Evolutionary conservation across 2,329 filamentous ascomycete species (phyloP), one percentile per base, ranked within the genome.

Genomic region (Clonostachys solani): DNA sequence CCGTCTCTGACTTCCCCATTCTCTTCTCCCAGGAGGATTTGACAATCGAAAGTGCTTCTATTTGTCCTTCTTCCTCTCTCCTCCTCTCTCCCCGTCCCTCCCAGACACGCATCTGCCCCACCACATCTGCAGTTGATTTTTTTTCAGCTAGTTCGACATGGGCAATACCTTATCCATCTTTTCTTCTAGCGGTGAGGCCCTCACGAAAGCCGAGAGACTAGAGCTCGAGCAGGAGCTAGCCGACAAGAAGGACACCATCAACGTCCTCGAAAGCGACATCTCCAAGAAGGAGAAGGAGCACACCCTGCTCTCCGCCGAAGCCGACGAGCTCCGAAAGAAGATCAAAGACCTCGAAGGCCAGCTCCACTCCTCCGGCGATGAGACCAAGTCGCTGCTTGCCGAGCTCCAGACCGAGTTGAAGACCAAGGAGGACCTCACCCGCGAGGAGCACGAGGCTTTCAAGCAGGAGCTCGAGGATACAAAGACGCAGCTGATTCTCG

Each of bases 261-360:
- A 33, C 16, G 43, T 44, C 16, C 43, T 44, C 34, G 43, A 44
- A 23, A 35, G 43, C 43, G 63, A 67, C 44, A 59, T 67, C 40
- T 54, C 57, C 49, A 64, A 64, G 60, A 67, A 67, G 57, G 64
- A 67, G 56, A 66, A 65, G 58, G 62, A 67, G 50, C 58, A 60
- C 56, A 62, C 51, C 36, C 50, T 54, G 43, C 47, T 61, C 43
- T 58, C 61, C 45, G 57, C 66, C 23, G 67, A 72, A 52, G 64
- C 60, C 38, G 65, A 69, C 7, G 56, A 61, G 17, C 54, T 72
- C 42, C 65, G 64, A 36, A 58, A 66, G 51, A 70, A 66, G 62
- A 61, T 72, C 49, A 56, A 62, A 48, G 59, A 64, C 42, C 59
- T 69, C 41, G 60, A 62, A 47, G 54, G 57, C 23, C 54, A 65